Evolutionary conservation across 106 monocot species (phyloP).

Genomic region (Platanthera zijinensis): DNA sequence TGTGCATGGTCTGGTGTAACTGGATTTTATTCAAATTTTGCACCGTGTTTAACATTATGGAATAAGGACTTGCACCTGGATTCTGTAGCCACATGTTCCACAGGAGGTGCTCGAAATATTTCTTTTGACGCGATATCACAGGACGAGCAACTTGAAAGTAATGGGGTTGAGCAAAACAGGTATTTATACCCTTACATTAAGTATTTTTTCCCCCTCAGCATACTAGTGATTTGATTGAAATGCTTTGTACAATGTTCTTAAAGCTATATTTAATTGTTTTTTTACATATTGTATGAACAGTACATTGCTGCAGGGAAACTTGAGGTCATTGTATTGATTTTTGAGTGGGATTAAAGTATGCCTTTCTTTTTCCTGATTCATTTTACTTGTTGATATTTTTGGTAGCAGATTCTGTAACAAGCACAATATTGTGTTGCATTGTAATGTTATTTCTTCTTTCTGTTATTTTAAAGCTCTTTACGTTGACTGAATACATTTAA

Average conservation of each 20-base stretch:
- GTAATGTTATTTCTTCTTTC: neutral
- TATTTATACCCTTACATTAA: neutral
- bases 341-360: neutral
- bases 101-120: conserved; percentile 43
- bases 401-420: neutral
- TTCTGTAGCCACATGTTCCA: conserved; percentile 18
- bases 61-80: conserved; percentile 18
- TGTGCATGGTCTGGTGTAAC: conserved; percentile 25
- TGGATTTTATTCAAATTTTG: conserved; percentile 22
- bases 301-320: too few species aligned
- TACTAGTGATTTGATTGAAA: neutral
- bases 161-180: conserved; percentile 11
- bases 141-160: conserved; percentile 37
- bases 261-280: too few species aligned
- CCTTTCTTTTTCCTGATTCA: neutral
- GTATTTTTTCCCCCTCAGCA: neutral
- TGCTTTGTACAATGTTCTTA: neutral
- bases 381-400: neutral
- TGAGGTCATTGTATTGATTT: neutral
- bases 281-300: too few species aligned
- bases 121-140: conserved; percentile 31
- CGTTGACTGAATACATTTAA: neutral
- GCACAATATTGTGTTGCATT: neutral
- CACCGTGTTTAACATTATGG: conserved; percentile 15
- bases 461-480: neutral